A percentile compares a stretch with the other conserved stretches of the same genome.
phyloP scores from a whole-genome alignment of 768 basidiomycete species.

The Trametes punicea region DNA sequence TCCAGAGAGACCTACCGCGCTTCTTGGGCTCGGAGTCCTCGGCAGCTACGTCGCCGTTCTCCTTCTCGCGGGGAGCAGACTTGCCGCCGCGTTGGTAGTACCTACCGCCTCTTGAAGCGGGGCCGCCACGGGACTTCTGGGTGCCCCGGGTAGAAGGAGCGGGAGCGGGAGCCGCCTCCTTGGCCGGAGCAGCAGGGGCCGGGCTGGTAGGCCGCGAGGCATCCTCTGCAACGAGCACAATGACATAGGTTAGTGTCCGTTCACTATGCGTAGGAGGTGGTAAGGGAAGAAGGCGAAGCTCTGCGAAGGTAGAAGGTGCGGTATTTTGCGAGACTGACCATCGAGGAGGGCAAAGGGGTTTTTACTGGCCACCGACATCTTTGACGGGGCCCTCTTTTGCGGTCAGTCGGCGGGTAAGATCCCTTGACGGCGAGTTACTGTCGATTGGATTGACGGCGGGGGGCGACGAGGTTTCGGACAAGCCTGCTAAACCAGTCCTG shows the following conservation, averaged over 20 bases:
- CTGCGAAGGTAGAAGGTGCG: background rate
- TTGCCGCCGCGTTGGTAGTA: slow-evolving; percentile 69
- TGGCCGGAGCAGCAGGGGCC: slow-evolving; percentile 31
- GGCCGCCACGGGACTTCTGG: slow-evolving; percentile 51
- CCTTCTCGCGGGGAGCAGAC: slow-evolving; percentile 39
- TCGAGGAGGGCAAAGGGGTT: slow-evolving; percentile 84
- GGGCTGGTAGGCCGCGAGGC: slow-evolving; percentile 41
- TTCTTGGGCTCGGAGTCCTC: slow-evolving; percentile 35
- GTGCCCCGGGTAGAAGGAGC: slow-evolving; percentile 37
- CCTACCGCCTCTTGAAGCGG: slow-evolving; percentile 61
- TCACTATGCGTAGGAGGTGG: slow-evolving; percentile 1
- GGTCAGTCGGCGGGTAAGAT: slow-evolving; percentile 28
- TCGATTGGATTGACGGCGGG: slow-evolving; percentile 21
- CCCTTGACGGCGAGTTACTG: slow-evolving; percentile 21
- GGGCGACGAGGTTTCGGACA: slow-evolving; percentile 15
- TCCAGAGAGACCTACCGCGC: slow-evolving; percentile 20
- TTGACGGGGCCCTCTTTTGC: slow-evolving; percentile 59
- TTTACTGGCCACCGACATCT: slow-evolving; percentile 88
- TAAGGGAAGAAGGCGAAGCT: background rate
- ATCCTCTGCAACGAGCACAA: slow-evolving; percentile 34
- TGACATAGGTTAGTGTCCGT: background rate
- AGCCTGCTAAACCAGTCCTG: background rate
- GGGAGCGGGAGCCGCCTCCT: slow-evolving; percentile 27
- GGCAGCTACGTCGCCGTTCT: slow-evolving; percentile 30
- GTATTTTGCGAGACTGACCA: slow-evolving; percentile 43